Base-by-base conservation (phyloP, 345 rosid species). In the Eucalyptus sp. region DNA sequence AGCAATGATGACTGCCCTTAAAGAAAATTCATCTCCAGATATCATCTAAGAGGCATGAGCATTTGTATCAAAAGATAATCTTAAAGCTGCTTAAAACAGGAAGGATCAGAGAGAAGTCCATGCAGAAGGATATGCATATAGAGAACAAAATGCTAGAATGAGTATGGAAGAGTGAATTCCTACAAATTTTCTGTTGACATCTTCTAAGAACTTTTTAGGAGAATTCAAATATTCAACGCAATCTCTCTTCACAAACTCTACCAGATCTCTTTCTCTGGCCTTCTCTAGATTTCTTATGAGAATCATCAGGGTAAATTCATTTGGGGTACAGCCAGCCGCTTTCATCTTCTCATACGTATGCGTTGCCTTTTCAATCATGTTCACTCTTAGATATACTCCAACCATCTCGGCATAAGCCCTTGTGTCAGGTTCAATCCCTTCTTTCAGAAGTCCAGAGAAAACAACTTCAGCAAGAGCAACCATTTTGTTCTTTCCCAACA, bases 321-420 rank as follows among this genome's bases (percentile, higher is more conserved):
- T 49, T 4, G 5, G 94, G 29, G 60, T 37, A 89, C 94, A 90
- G 14, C 94, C 94, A 31, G 93, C 91, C 29, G 64, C 91, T 89
- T 95, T 95, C 91, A 94, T 91, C 33, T 49, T 87, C 62, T 64
- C 90, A 31, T 94, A 94, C 5, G 86, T 93, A 86, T 91, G 92
- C 93, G 91, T 91, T 51, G 96, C 95, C 93, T 93, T 93, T 41
- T 91, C 94, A 33, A 90, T 89, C 96, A 93, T 87, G 51, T 87
- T 91, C 88, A 71, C 92, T 87, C 88, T 87, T 3, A 94, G 86
- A 89, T 93, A 95, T 41, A 91, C 92, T 88, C 95, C 96, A 88
- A 94, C 91, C 96, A 95, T 92, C 91, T 95, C 96, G 9, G 92
- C 91, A 88, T 90, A 95, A 9, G 92, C 87, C 88, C 94, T 90